Evolutionary conservation across 2,329 filamentous ascomycete species (phyloP).

Genomic region (Cladorrhinum sp.): DNA sequence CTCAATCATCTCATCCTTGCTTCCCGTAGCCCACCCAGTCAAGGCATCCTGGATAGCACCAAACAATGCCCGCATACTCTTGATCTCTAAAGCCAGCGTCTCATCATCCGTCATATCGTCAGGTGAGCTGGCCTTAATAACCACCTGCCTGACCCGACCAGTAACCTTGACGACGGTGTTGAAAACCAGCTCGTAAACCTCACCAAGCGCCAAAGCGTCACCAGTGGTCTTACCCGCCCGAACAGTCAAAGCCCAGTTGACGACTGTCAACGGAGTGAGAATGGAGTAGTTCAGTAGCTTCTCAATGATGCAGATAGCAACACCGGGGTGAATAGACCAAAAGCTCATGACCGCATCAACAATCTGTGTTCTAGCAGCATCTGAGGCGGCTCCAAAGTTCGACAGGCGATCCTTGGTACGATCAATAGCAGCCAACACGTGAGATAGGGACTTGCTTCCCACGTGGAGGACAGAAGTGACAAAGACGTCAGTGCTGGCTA

Average conservation of each 20-base stretch:
- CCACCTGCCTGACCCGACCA: slow-evolving; percentile 77
- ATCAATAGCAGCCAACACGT: slow-evolving; percentile 93
- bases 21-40: slow-evolving; percentile 66
- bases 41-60: slow-evolving; percentile 75
- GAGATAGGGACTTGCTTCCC: slow-evolving; percentile 91
- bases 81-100: slow-evolving; percentile 65
- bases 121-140: slow-evolving; percentile 38
- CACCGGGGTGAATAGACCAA: slow-evolving; percentile 88
- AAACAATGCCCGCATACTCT: slow-evolving; percentile 77
- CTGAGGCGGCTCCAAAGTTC: slow-evolving; percentile 70
- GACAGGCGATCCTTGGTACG: slow-evolving; percentile 87
- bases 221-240: slow-evolving; percentile 54
- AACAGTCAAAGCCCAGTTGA: slow-evolving; percentile 79
- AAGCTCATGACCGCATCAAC: slow-evolving; percentile 87
- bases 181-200: slow-evolving; percentile 86
- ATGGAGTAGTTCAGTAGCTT: slow-evolving; percentile 98
- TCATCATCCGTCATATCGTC: slow-evolving; percentile 40
- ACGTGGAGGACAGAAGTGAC: slow-evolving; percentile 91
- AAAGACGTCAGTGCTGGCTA: slow-evolving; percentile 89
- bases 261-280: slow-evolving; percentile 76
- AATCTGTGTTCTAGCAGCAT: slow-evolving; percentile 79
- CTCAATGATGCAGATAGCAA: slow-evolving; percentile 89
- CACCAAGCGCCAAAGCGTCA: slow-evolving; percentile 65
- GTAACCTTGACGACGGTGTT: slow-evolving; percentile 90
- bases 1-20: slow-evolving; percentile 74